Conservation (phyloP, 495 filamentous ascomycete species). For the Xylaria bambusicola region DNA sequence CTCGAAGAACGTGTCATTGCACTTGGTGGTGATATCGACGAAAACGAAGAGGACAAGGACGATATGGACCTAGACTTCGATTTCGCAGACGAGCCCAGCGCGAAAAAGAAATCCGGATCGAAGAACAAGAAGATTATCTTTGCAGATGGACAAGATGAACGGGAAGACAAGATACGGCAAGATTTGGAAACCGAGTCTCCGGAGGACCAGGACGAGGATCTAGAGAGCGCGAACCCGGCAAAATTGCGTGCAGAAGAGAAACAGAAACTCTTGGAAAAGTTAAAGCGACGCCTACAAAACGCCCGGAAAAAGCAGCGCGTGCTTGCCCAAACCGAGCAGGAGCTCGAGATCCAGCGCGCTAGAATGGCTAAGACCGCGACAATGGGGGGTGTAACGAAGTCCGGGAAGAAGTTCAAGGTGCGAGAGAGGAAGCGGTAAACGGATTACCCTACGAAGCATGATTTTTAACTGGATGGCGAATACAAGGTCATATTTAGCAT, state of each 20-base stretch:
- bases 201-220: constrained; percentile 43
- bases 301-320: constrained; percentile 70
- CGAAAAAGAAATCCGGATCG: constrained; percentile 9
- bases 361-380: constrained; percentile 71
- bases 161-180: constrained; percentile 22
- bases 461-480: background rate
- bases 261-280: constrained; percentile 46
- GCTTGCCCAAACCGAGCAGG: constrained; percentile 70
- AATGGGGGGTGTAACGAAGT: constrained; percentile 76
- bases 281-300: constrained; percentile 56
- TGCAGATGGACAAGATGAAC: constrained; percentile 38
- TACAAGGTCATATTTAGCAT: background rate
- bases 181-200: constrained; percentile 31
- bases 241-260: constrained; percentile 48
- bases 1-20: constrained; percentile 48
- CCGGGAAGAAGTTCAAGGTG: constrained; percentile 80
- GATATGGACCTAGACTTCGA: constrained; percentile 29
- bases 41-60: constrained; percentile 32
- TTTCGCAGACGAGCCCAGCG: constrained; percentile 19
- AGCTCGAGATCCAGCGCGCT: constrained; percentile 66
- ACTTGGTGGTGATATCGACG: constrained; percentile 33
- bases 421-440: constrained; percentile 77
- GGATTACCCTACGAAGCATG: too few species aligned
- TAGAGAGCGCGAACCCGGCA: constrained; percentile 48
- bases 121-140: constrained; percentile 50